A percentile compares a stretch with the other conserved stretches of the same genome.
Conservation (phyloP, 148 eudicot genomes). For the Arbutus unedo region DNA sequence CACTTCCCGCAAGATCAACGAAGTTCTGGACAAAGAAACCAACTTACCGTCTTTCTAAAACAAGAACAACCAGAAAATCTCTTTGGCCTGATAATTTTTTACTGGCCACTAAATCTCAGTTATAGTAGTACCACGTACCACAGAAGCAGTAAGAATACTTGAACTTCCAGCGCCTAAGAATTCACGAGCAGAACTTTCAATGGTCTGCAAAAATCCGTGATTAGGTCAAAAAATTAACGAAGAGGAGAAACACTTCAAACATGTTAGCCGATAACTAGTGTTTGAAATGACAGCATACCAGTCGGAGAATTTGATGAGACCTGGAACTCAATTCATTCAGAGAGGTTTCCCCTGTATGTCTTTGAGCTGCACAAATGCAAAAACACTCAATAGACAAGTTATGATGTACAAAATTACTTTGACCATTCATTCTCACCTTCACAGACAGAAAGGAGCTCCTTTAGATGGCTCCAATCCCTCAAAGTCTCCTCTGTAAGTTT, state of each 20-base stretch:
- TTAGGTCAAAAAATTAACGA: not conserved
- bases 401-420: not conserved
- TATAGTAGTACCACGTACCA: conserved; percentile 47
- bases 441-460: conserved; percentile 76
- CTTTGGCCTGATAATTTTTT: not conserved
- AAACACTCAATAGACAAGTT: not conserved
- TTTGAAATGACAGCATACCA: conserved; percentile 42
- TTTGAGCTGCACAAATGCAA: conserved; percentile 62
- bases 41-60: not conserved
- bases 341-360: conserved; percentile 87
- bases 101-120: not conserved
- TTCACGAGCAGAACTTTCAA: conserved; percentile 74
- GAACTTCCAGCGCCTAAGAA: conserved; percentile 46
- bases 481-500: conserved; percentile 69
- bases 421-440: conserved; percentile 54
- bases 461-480: conserved; percentile 64
- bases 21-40: conserved; percentile 55
- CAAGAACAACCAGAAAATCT: not conserved
- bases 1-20: conserved; percentile 98
- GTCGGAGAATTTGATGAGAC: conserved; percentile 89
- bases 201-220: conserved; percentile 39
- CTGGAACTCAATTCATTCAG: conserved; percentile 88
- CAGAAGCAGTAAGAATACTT: conserved; percentile 72
- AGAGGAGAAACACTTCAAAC: not conserved
- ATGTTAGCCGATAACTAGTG: not conserved